Percentiles rank a stretch among this genome's conserved stretches.
Conservation (phyloP, 805 yeast species). For the Komagataella kurtzmanii region DNA sequence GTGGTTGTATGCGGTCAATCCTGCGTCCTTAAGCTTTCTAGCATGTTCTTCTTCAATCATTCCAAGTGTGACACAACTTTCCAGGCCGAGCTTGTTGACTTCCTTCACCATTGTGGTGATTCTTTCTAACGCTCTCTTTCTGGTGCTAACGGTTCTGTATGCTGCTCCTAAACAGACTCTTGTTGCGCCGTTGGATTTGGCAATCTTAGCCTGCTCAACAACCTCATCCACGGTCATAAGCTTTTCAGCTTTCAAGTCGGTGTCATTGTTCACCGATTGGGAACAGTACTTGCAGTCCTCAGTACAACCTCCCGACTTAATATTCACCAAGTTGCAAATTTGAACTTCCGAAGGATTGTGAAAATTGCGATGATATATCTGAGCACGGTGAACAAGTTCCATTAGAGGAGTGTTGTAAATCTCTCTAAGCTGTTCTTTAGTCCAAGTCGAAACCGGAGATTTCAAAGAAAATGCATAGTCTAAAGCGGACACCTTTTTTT, state of each 20-base stretch:
- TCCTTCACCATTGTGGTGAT: constrained; percentile 52
- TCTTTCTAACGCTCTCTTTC: constrained; percentile 50
- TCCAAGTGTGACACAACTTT: constrained; percentile 71
- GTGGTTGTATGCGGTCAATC: constrained; percentile 73
- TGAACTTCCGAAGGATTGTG: constrained; percentile 64
- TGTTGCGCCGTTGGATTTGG: constrained; percentile 60
- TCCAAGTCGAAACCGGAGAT: constrained; percentile 33
- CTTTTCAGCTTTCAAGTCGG: constrained; percentile 62
- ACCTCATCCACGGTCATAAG: constrained; percentile 51
- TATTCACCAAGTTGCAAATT: constrained; percentile 60
- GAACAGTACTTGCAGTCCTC: constrained; percentile 79
- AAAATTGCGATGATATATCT: constrained; percentile 48
- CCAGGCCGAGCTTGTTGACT: constrained; percentile 57
- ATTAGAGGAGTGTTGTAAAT: constrained; percentile 56
- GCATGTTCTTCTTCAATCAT: constrained; percentile 65
- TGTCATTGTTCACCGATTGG: constrained; percentile 54
- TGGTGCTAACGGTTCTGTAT: constrained; percentile 76
- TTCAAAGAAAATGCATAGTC: constrained; percentile 16
- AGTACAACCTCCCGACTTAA: constrained; percentile 72
- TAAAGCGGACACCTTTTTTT: constrained; percentile 2
- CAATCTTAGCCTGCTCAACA: constrained; percentile 45
- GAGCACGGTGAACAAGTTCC: constrained; percentile 47
- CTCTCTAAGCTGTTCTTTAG: constrained; percentile 40
- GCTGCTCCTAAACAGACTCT: constrained; percentile 83
- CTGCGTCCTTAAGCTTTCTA: constrained; percentile 43